Evolutionary conservation across 129 eudicot genomes (phyloP).

Genomic region (Escallonia herrerae): DNA sequence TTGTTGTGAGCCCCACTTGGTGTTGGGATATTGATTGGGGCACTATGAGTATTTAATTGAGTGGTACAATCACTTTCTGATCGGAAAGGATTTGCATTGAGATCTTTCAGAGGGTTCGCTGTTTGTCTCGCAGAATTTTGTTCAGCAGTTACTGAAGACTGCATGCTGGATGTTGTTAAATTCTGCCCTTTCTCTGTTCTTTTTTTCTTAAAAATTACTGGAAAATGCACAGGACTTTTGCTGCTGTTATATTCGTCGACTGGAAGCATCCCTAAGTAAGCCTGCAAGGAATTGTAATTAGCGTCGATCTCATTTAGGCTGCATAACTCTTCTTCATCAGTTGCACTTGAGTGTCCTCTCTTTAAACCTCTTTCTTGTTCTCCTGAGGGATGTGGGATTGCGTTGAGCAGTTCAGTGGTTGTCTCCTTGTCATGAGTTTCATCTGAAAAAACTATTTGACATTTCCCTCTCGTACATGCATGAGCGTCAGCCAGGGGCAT

Average conservation of each 20-base stretch:
- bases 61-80: slow-evolving; percentile 8
- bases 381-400: neutral
- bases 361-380: slow-evolving; percentile 37
- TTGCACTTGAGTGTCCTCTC: slow-evolving; percentile 17
- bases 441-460: slow-evolving; percentile 48
- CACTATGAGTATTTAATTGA: slow-evolving; percentile 12
- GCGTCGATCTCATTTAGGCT: slow-evolving; percentile 21
- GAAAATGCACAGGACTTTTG: slow-evolving; percentile 28
- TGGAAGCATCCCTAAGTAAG: slow-evolving; percentile 20
- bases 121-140: slow-evolving; percentile 12
- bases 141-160: slow-evolving; percentile 12
- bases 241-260: slow-evolving; percentile 13
- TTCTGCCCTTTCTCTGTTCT: slow-evolving; percentile 47
- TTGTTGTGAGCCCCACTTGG: slow-evolving; percentile 12
- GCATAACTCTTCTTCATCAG: slow-evolving; percentile 16
- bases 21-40: slow-evolving; percentile 2
- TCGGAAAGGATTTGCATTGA: neutral
- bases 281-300: slow-evolving; percentile 30
- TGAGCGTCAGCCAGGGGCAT: slow-evolving; percentile 9
- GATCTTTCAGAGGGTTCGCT: neutral
- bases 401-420: slow-evolving; percentile 7
- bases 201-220: slow-evolving; percentile 44
- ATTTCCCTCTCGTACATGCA: slow-evolving; percentile 39
- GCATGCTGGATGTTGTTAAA: slow-evolving; percentile 21
- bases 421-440: slow-evolving; percentile 47